phyloP scores from a whole-genome alignment of 2,329 filamentous ascomycete genomes.

The Hymenoscyphus linearis region DNA sequence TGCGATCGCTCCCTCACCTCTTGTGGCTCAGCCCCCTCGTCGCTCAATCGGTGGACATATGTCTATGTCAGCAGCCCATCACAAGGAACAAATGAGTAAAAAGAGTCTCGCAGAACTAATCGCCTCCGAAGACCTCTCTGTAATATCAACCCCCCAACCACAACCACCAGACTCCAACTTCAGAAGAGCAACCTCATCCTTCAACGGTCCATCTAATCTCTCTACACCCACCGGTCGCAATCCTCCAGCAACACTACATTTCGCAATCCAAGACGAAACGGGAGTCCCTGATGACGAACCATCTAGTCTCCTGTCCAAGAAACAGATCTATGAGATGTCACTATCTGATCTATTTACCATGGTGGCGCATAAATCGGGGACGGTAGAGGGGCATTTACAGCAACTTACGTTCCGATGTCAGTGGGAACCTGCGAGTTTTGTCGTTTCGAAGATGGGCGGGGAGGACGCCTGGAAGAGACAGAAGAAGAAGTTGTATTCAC shows the following conservation, averaged over 20 bases:
- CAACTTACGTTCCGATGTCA: conserved; percentile 4
- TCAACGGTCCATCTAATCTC: not conserved
- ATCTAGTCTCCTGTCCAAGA: not conserved
- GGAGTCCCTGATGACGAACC: conserved; percentile 4
- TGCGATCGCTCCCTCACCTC: not conserved
- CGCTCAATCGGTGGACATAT: not conserved
- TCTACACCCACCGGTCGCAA: not conserved
- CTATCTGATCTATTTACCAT: not conserved
- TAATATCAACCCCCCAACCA: not conserved
- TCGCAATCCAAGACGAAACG: conserved; percentile 4
- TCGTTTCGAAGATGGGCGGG: not conserved
- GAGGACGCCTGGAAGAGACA: conserved; percentile 5
- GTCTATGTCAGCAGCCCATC: not conserved
- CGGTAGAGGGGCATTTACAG: not conserved
- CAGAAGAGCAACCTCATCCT: no score
- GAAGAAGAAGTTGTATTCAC: conserved; percentile 1
- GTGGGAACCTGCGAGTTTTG: conserved; percentile 1
- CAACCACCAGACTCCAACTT: not conserved
- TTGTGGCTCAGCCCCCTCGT: not conserved
- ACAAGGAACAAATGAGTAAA: no score
- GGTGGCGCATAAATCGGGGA: not conserved
- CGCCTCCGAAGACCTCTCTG: no score
- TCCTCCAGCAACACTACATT: not conserved
- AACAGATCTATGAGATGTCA: not conserved
- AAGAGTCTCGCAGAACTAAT: no score